These are phyloP conservation scores for Leucaena leucocephala DNA, from an alignment of 306 rosid genomes.

Conservation along the genomic window DNA sequence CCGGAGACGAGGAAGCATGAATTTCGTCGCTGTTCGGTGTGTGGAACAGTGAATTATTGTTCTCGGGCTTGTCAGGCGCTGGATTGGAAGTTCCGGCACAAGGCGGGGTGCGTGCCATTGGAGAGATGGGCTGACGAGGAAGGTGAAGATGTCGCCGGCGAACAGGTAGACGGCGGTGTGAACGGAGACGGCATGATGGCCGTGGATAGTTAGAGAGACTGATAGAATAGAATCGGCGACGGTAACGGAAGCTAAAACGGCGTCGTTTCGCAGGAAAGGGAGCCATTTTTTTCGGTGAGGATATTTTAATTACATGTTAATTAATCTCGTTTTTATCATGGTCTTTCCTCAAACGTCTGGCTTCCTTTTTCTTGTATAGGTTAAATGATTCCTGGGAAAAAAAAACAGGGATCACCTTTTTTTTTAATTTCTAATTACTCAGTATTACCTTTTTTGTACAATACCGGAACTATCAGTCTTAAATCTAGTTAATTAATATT, in stretches of 20 bases:
- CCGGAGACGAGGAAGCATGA: constrained; percentile 90
- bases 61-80: constrained; percentile 98
- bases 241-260: constrained; percentile 27
- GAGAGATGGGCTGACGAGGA: constrained; percentile 76
- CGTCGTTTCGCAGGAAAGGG: background rate
- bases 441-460: background rate
- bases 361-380: constrained; percentile 27
- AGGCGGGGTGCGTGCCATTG: constrained; percentile 70
- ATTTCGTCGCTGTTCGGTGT: constrained; percentile 92
- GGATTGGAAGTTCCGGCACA: constrained; percentile 95
- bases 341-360: constrained; percentile 33
- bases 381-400: background rate
- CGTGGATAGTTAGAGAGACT: constrained; percentile 48
- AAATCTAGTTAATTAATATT: constrained; percentile 35
- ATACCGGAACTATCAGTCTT: constrained; percentile 37
- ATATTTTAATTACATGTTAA: background rate
- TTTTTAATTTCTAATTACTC: background rate
- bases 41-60: constrained; percentile 90
- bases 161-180: constrained; percentile 39
- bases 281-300: constrained; percentile 36
- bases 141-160: constrained; percentile 45
- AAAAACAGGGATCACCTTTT: background rate
- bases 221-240: constrained; percentile 25
- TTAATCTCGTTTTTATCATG: background rate
- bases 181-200: constrained; percentile 35